Base-by-base conservation (phyloP, 805 yeast species). In the Zygosaccharomyces bailii region DNA sequence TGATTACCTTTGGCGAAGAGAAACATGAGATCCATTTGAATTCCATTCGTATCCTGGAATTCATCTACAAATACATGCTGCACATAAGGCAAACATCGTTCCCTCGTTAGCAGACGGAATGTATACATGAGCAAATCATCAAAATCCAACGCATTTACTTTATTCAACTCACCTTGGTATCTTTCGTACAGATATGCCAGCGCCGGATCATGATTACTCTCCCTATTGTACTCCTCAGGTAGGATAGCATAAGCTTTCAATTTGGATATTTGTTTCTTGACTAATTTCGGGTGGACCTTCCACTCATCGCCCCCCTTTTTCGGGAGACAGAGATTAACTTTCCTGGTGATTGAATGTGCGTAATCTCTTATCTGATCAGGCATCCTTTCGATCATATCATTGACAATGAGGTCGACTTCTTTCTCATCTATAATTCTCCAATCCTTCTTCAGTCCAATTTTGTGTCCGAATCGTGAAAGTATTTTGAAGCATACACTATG, bases 1-100 rank as follows among this genome's bases (percentile, higher is more conserved):
- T 63, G 55, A 31, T 74, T 69, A 45, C 69, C 69, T 9, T 59
- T 56, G 0, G 82, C 72, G 24, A 84, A 65, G 4, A 69, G 66
- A 49, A 74, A 74, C 71, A 87, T 75, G 36, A 93, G 68, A 43
- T 79, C 77, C 51, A 88, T 70, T 60, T 91, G 98, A 13, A 88
- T 72, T 27, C 70, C 70, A 54, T 85, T 87, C 0, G 97, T 89
- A 56, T 93, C 99, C 66, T 91, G 98, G 56, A 89, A 91, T 65
- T 91, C 99, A 66, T 91, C 99, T 5, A 93, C 87, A 14, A 91
- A 68, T 0, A 89, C 88, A 55, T 88, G 93, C 50, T 78, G 69
- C 2, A 84, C 65, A 39, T 69, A 65, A 2, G 69, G 68, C 20
- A 81, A 64, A 20, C 79, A 74, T 0, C 75, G 67, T 25, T 57